Conservation (phyloP, 768 basidiomycete species). For the Collybia sp. region DNA sequence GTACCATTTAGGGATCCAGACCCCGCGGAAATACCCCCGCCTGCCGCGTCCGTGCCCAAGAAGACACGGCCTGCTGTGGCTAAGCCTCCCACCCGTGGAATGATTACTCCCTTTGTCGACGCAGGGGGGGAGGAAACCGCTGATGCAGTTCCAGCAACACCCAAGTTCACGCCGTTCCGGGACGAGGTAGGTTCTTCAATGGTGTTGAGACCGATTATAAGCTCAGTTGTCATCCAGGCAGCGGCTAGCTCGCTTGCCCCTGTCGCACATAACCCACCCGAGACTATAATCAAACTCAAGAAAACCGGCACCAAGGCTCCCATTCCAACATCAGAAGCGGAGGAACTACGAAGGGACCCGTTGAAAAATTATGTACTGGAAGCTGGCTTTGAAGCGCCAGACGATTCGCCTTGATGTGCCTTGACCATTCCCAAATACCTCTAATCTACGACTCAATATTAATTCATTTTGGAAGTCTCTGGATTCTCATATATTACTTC, state of each 20-base stretch:
- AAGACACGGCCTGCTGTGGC: conserved; percentile 21
- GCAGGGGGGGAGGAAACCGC: conserved; percentile 11
- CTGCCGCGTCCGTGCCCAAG: conserved; percentile 25
- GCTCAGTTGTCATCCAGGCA: conserved; percentile 11
- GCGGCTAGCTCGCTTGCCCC: conserved; percentile 21
- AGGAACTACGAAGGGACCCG: conserved; percentile 74
- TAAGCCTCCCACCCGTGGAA: conserved; percentile 25
- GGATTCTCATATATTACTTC: too few species aligned
- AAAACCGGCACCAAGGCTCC: conserved; percentile 37
- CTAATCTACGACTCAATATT: too few species aligned
- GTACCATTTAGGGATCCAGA: conserved; percentile 61
- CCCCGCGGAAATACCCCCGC: conserved; percentile 42
- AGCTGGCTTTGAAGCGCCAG: conserved; percentile 9
- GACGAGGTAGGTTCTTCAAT: conserved; percentile 52
- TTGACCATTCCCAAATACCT: background rate
- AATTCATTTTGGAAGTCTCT: too few species aligned
- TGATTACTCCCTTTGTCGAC: conserved; percentile 37
- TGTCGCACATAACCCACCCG: conserved; percentile 29
- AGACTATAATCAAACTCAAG: conserved; percentile 68
- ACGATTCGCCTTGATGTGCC: conserved; percentile 2
- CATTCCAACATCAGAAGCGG: conserved; percentile 57
- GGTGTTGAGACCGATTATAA: conserved; percentile 8
- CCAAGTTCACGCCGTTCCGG: conserved; percentile 66
- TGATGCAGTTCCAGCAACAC: conserved; percentile 33
- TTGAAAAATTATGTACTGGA: conserved; percentile 62